Evolutionary conservation across 2,329 filamentous ascomycete genomes (phyloP).

Genomic region (Ophiostoma piceae): DNA sequence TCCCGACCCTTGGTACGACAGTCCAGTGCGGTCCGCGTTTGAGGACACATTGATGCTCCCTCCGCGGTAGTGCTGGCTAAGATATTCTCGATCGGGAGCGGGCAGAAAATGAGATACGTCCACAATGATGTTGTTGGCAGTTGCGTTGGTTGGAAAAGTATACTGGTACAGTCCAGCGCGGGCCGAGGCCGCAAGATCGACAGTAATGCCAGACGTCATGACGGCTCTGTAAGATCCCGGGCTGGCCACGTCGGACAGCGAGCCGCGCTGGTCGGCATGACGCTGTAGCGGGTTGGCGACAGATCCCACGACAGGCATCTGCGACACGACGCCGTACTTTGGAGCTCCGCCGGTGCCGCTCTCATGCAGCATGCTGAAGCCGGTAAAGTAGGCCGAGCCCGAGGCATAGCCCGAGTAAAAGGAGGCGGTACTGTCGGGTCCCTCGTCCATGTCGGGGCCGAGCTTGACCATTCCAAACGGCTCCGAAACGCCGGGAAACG

Average conservation of each 20-base stretch:
- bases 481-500: conserved; percentile 46
- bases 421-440: conserved; percentile 41
- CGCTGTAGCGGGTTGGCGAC: conserved; percentile 38
- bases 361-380: conserved; percentile 61
- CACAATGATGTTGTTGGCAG: neutral
- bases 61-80: neutral
- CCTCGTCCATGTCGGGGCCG: conserved; percentile 41
- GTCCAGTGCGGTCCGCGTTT: neutral
- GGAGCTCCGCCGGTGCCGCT: conserved; percentile 63
- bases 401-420: conserved; percentile 50
- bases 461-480: conserved; percentile 48
- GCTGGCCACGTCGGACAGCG: conserved; percentile 34
- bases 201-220: conserved; percentile 50
- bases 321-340: conserved; percentile 62
- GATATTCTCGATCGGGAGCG: neutral
- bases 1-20: conserved; percentile 55
- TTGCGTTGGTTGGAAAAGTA: neutral
- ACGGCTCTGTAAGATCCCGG: conserved; percentile 58
- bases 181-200: conserved; percentile 52
- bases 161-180: neutral
- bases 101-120: neutral
- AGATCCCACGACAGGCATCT: conserved; percentile 50
- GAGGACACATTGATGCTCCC: neutral
- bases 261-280: conserved; percentile 50
- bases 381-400: conserved; percentile 38